Percentiles rank a stretch among this genome's conserved stretches.
Evolutionary conservation across 352 stramenopile genomes (phyloP).

Genomic region (Globisporangium acanthophoron): DNA sequence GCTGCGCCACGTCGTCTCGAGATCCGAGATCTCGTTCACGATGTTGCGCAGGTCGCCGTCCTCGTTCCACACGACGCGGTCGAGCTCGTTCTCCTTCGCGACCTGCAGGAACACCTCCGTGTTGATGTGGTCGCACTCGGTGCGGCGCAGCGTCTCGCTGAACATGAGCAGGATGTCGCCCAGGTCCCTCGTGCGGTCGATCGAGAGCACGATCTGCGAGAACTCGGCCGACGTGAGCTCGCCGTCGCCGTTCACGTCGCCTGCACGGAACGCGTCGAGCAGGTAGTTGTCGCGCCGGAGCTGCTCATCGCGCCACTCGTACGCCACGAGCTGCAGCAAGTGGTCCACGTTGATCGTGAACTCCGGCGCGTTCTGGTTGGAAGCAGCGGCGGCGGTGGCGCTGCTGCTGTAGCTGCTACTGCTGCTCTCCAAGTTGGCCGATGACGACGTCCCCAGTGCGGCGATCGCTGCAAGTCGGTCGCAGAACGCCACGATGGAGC

Average conservation of each 20-base stretch:
- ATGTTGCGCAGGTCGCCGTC: conserved; percentile 65
- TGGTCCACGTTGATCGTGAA: conserved; percentile 64
- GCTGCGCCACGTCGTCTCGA: conserved; percentile 56
- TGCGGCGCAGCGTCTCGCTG: conserved; percentile 69
- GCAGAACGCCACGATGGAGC: conserved; percentile 47
- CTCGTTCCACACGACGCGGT: conserved; percentile 60
- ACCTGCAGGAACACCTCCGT: conserved; percentile 66
- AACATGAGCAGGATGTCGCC: conserved; percentile 79
- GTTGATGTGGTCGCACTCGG: conserved; percentile 45
- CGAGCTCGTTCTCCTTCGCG: conserved; percentile 68
- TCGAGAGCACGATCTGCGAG: conserved; percentile 70
- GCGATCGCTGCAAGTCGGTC: conserved; percentile 49
- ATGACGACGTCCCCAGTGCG: conserved; percentile 30
- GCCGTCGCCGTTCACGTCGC: conserved; percentile 76
- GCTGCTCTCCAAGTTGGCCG: background rate
- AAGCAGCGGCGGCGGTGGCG: background rate
- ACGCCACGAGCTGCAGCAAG: conserved; percentile 54
- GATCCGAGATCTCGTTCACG: conserved; percentile 55
- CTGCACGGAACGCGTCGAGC: conserved; percentile 66
- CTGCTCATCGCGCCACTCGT: conserved; percentile 70
- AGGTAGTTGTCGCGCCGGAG: conserved; percentile 57
- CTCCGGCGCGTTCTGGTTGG: conserved; percentile 6
- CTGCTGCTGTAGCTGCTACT: conserved; percentile 2
- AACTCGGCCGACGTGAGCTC: conserved; percentile 75
- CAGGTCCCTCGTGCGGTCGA: conserved; percentile 57